Evolutionary conservation across 495 filamentous ascomycete species (phyloP), one percentile per base, ranked within the genome.

Genomic region (Penicillium lividum): DNA sequence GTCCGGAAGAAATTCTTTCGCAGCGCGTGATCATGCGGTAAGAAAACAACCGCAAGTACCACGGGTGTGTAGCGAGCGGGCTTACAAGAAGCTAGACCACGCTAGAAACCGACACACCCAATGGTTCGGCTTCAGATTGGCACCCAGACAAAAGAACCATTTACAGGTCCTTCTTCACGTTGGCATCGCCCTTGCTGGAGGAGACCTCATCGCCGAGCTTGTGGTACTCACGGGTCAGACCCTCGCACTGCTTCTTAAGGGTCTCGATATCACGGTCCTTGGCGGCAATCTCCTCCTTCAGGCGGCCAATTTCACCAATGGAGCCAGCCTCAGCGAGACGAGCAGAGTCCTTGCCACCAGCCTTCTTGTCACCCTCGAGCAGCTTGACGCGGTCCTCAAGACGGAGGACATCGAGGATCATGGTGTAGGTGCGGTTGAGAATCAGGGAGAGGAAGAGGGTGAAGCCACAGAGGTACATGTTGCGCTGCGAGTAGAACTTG

Each of bases 391-490:
- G 89, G 77, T 94, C 90, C 77, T 98, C 93, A 28, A 98, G 90
- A 59, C 90, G 90, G 57, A 98, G 86, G 9, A 89, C 84, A 61
- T 98, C 94, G 51, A 98, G 84, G 69, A 97, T 98, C 91, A 98
- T 92, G 68, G 85, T 87, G 81, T 98, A 97, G 66, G 95, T 98
- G 69, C 95, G 93, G 84, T 98, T 98, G 69, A 98, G 91, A 76
- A 98, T 98, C 45, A 98, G 81, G 38, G 93, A 97, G 55, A 98
- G 87, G 87, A 98, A 98, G 58, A 98, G 89, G 0, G 94, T 98
- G 82, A 98, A 98, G 66, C 94, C 94, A 77, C 95, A 98, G 55
- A 98, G 92, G 80, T 98, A 98, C 95, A 98, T 97, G 85, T 98
- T 98, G 70, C 94, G 93, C 79, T 98, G 93, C 58, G 93, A 96